Evolutionary conservation across 2,329 filamentous ascomycete genomes (phyloP).

Genomic region (Intubia oerlemansii): DNA sequence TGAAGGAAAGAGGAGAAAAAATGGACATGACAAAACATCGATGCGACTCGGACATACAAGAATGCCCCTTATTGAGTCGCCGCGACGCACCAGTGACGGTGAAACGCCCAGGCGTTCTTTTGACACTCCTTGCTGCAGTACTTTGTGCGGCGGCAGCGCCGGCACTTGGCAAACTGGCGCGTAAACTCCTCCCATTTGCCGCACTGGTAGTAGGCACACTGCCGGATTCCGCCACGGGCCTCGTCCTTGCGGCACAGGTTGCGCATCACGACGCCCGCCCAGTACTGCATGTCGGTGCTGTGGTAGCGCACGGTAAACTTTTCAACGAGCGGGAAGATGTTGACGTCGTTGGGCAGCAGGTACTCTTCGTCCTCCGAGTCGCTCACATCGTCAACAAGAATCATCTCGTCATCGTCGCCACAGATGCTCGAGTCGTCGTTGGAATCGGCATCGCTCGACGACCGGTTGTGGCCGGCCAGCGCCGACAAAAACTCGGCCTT

Average conservation of each 20-base stretch:
- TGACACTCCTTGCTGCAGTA: slow-evolving; percentile 99
- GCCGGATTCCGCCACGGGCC: slow-evolving; percentile 75
- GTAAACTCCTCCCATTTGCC: slow-evolving; percentile 97
- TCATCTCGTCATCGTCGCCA: slow-evolving; percentile 5
- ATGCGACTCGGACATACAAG: no score
- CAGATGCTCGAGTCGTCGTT: slow-evolving; percentile 10
- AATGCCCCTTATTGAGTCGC: slow-evolving; percentile 39
- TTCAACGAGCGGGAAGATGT: slow-evolving; percentile 94
- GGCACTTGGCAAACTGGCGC: slow-evolving; percentile 92
- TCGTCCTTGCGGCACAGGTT: slow-evolving; percentile 98
- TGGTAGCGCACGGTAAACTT: slow-evolving; percentile 95
- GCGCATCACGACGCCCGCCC: slow-evolving; percentile 97
- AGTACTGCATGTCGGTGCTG: slow-evolving; percentile 96
- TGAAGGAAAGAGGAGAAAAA: no score
- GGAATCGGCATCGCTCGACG: neutral
- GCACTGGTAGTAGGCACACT: slow-evolving; percentile 95
- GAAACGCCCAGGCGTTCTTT: slow-evolving; percentile 96
- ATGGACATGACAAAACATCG: no score
- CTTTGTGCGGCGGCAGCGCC: slow-evolving; percentile 86
- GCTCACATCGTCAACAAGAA: slow-evolving; percentile 27
- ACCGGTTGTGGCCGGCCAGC: neutral
- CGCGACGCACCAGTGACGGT: slow-evolving; percentile 90
- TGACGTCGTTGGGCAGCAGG: slow-evolving; percentile 79
- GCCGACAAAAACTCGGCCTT: no score
- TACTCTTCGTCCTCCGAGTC: slow-evolving; percentile 69